Conservation (phyloP, 73 alveolate genomes). For the Loxodes magnus region DNA sequence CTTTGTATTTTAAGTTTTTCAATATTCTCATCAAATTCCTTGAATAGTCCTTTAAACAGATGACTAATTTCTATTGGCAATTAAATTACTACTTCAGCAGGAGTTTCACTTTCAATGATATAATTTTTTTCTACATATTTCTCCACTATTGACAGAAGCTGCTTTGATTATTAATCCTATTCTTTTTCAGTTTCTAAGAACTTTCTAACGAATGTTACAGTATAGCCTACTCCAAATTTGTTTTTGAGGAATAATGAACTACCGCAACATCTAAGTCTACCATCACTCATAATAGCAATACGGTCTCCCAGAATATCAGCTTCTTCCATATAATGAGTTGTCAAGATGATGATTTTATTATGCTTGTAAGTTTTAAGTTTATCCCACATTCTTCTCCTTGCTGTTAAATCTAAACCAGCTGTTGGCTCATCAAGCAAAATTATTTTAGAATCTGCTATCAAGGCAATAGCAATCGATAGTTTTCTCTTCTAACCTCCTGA, state of each 20-base stretch:
- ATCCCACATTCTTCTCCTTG: conserved; percentile 93
- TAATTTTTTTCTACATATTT: conserved; percentile 13
- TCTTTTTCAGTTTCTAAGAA: conserved; percentile 13
- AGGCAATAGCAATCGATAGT: conserved; percentile 88
- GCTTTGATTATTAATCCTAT: conserved; percentile 9
- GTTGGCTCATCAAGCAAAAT: conserved; percentile 95
- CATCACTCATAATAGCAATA: conserved; percentile 92
- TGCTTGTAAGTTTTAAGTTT: conserved; percentile 80
- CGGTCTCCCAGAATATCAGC: conserved; percentile 98
- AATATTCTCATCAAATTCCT: conserved; percentile 43
- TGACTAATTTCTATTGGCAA: conserved; percentile 43
- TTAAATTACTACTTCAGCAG: conserved; percentile 45
- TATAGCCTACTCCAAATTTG: conserved; percentile 93
- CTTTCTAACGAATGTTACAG: background rate
- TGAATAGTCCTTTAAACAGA: conserved; percentile 52
- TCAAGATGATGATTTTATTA: conserved; percentile 78
- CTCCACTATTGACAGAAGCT: conserved; percentile 14
- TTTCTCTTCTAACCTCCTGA: conserved; percentile 97
- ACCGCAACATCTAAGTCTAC: conserved; percentile 86
- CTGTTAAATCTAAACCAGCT: conserved; percentile 94
- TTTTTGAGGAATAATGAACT: conserved; percentile 80
- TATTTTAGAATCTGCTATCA: conserved; percentile 83
- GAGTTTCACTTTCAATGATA: conserved; percentile 39
- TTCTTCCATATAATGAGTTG: conserved; percentile 97
- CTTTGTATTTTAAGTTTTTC: conserved; percentile 52